Evolutionary conservation across 2,329 filamentous ascomycete genomes (phyloP).

Genomic region (Trichoderma sp.): DNA sequence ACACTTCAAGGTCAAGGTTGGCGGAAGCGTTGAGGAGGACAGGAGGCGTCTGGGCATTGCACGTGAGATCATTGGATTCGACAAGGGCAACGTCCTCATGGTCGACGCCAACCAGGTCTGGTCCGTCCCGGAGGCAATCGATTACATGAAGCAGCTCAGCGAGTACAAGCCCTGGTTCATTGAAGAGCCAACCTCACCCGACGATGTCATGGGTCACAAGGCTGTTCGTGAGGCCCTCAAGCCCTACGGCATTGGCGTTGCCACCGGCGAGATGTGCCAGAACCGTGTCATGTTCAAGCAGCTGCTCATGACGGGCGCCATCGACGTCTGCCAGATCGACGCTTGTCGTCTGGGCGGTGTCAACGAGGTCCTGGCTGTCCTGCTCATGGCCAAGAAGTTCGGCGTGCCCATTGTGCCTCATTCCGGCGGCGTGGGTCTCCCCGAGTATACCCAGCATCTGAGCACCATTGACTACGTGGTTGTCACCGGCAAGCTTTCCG

Average conservation of each 20-base stretch:
- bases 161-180: slow-evolving; percentile 93
- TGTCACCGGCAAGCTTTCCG: slow-evolving; percentile 74
- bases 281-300: slow-evolving; percentile 95
- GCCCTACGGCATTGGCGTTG: slow-evolving; percentile 74
- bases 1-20: slow-evolving; percentile 92
- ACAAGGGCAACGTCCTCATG: slow-evolving; percentile 82
- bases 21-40: slow-evolving; percentile 69
- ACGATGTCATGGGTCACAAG: slow-evolving; percentile 86
- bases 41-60: slow-evolving; percentile 68
- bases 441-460: slow-evolving; percentile 91
- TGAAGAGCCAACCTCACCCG: slow-evolving; percentile 87
- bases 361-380: slow-evolving; percentile 87
- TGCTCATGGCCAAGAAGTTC: slow-evolving; percentile 79
- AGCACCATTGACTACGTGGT: slow-evolving; percentile 91
- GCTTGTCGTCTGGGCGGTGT: slow-evolving; percentile 87
- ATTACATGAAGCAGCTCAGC: slow-evolving; percentile 77
- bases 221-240: slow-evolving; percentile 77
- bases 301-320: slow-evolving; percentile 72
- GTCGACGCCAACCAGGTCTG: slow-evolving; percentile 92
- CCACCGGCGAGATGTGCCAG: slow-evolving; percentile 93
- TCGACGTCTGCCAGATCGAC: slow-evolving; percentile 87
- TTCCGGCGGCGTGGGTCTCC: slow-evolving; percentile 82
- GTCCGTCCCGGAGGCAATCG: slow-evolving; percentile 85
- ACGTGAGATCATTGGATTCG: slow-evolving; percentile 76
- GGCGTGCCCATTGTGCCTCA: slow-evolving; percentile 83